Evolutionary conservation across 768 basidiomycete genomes (phyloP).

Genomic region (Astraeus odoratus): DNA sequence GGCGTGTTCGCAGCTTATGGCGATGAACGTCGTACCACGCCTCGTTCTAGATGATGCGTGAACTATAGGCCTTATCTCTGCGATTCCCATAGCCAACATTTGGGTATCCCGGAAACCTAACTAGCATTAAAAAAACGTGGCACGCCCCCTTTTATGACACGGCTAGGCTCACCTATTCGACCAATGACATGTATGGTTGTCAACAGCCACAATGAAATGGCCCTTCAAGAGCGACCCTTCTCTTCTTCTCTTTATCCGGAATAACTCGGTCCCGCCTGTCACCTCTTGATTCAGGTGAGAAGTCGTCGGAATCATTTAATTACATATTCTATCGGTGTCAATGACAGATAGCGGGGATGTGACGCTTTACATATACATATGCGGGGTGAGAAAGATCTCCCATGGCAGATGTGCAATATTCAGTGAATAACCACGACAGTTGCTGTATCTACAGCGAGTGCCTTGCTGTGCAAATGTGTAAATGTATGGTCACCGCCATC

Average conservation of each 20-base stretch:
- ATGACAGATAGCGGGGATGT: not conserved
- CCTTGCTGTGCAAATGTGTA: too few relatives aligned
- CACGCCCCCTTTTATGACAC: too few relatives aligned
- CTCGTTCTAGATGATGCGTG: constrained; percentile 78
- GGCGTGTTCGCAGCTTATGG: constrained; percentile 63
- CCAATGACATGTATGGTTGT: too few relatives aligned
- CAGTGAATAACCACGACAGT: too few relatives aligned
- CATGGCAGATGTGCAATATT: too few relatives aligned
- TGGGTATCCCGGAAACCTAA: too few relatives aligned
- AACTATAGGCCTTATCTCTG: constrained; percentile 9
- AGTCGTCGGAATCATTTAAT: not conserved
- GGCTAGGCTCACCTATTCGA: too few relatives aligned
- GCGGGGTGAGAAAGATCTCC: not conserved
- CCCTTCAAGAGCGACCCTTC: not conserved
- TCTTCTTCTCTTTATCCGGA: not conserved
- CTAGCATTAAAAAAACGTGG: too few relatives aligned
- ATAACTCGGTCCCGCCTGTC: not conserved
- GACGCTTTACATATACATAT: not conserved
- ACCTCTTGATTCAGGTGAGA: not conserved
- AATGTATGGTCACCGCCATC: too few relatives aligned
- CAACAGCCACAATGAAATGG: not conserved
- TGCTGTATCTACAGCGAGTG: too few relatives aligned
- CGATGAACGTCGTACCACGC: constrained; percentile 93
- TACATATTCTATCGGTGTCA: not conserved
- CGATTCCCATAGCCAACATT: not conserved